Conservation (phyloP, 2,329 filamentous ascomycete genomes). For the Lomentospora prolificans region DNA sequence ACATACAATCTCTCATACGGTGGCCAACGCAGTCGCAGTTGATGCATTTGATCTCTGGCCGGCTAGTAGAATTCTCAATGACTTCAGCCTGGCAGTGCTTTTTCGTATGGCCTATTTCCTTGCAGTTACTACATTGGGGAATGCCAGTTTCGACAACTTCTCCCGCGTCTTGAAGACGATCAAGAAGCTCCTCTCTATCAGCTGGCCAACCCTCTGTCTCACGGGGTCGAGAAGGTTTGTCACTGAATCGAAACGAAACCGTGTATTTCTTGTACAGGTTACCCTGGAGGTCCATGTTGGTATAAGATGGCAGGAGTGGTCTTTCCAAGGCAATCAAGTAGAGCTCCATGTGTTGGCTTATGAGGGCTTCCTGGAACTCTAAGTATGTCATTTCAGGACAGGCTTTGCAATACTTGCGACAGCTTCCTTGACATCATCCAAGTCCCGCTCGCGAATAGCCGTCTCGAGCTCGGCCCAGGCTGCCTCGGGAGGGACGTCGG, state of each 20-base stretch:
- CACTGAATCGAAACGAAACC: constrained; percentile 51
- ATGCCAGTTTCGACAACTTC: constrained; percentile 50
- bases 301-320: constrained; percentile 41
- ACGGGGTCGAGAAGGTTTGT: constrained; percentile 46
- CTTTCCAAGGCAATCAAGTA: constrained; percentile 56
- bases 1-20: constrained; percentile 58
- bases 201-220: constrained; percentile 53
- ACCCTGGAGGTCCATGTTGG: constrained; percentile 64
- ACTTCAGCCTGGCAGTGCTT: constrained; percentile 52
- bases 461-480: constrained; percentile 48
- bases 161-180: constrained; percentile 56
- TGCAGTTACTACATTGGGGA: constrained; percentile 54
- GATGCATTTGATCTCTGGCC: constrained; percentile 45
- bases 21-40: constrained; percentile 58
- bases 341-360: constrained; percentile 40
- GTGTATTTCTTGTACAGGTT: constrained; percentile 55
- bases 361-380: constrained; percentile 52
- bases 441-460: constrained; percentile 43
- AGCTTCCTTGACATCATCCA: constrained; percentile 50
- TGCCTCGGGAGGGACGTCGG: constrained; percentile 38
- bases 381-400: constrained; percentile 46
- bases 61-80: constrained; percentile 30
- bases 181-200: constrained; percentile 47
- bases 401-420: constrained; percentile 53
- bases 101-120: constrained; percentile 51